These are phyloP conservation scores for Carex sylvatica DNA, from an alignment of 202 grass and related monocot species.

Conservation along the genomic window DNA sequence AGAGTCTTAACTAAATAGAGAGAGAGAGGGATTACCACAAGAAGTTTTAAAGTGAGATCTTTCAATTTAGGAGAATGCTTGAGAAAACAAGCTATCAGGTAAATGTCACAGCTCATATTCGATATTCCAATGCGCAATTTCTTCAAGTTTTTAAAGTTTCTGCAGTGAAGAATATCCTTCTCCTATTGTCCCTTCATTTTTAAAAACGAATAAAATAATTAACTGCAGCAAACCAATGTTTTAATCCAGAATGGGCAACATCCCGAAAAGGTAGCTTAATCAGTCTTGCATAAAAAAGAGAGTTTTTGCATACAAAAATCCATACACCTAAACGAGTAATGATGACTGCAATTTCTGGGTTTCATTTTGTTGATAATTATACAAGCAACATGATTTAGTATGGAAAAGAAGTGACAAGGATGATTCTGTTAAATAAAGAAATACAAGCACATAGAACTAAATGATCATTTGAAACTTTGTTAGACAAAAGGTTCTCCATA, in stretches of 20 bases:
- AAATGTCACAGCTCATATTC: not conserved
- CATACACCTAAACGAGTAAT: not conserved
- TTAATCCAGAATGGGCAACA: not conserved
- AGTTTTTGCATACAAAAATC: not conserved
- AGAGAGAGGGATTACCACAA: not conserved
- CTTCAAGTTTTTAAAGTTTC: not conserved
- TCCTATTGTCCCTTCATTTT: not conserved
- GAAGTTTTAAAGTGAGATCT: not conserved
- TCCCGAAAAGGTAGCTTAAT: not conserved
- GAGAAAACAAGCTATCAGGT: not conserved
- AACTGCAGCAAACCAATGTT: not conserved
- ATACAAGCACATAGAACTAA: too few species aligned
- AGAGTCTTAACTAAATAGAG: not conserved
- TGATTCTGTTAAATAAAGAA: too few species aligned
- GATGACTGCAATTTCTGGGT: not conserved
- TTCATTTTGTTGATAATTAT: too few species aligned
- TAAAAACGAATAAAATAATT: not conserved
- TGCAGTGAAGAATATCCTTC: not conserved
- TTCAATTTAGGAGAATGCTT: conserved; percentile 1
- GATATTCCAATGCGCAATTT: not conserved
- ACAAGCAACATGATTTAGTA: too few species aligned
- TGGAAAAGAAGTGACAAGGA: too few species aligned
- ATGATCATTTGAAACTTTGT: too few species aligned
- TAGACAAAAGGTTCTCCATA: not conserved
- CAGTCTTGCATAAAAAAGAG: not conserved